phyloP scores from a whole-genome alignment of 305 asterid genomes.

The Fraxinus sp. region DNA sequence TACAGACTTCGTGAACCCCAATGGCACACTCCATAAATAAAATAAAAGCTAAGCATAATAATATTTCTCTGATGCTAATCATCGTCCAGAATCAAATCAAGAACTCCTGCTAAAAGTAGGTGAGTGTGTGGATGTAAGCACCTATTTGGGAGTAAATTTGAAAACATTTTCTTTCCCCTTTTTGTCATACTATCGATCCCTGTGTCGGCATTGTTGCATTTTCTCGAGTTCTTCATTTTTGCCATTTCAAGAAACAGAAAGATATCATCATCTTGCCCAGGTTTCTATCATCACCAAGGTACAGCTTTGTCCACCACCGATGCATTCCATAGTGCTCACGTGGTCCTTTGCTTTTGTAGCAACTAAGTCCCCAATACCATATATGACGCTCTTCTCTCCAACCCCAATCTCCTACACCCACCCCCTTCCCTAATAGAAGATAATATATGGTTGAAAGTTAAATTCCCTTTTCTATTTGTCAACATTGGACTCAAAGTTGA shows the following conservation, averaged over 20 bases:
- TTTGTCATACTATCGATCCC: neutral
- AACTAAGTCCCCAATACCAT: neutral
- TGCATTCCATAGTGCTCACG: neutral
- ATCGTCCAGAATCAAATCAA: neutral
- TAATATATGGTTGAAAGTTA: neutral
- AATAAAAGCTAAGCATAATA: neutral
- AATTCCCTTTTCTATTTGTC: neutral
- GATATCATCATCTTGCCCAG: neutral
- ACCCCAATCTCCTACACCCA: neutral
- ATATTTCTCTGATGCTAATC: neutral
- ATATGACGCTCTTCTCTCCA: neutral
- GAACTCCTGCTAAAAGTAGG: neutral
- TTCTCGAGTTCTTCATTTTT: neutral
- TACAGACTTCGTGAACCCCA: neutral
- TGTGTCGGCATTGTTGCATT: neutral
- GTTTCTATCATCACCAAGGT: neutral
- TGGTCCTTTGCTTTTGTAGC: neutral
- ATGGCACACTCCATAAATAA: neutral
- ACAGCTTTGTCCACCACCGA: neutral
- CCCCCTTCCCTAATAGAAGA: neutral
- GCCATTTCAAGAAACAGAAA: neutral
- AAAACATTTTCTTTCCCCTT: neutral
- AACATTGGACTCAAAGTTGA: neutral
- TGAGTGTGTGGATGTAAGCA: neutral
- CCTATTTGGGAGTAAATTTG: neutral